Percentiles rank a stretch among this genome's conserved stretches.
Conservation (phyloP, 2,329 filamentous ascomycete species). For the Leptosphaerulina australis region DNA sequence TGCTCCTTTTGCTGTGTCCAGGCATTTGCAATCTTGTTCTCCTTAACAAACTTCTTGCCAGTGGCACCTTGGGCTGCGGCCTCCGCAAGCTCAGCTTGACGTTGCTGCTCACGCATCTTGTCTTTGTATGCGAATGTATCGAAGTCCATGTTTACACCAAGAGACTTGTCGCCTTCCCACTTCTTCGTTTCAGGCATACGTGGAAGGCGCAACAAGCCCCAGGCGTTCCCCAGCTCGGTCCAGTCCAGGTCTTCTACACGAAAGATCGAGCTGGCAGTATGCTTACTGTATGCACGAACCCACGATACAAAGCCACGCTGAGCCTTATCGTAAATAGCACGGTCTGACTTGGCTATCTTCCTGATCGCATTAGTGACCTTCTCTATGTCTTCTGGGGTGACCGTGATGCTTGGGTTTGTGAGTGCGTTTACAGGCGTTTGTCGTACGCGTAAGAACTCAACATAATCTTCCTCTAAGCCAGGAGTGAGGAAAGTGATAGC, state of each 20-base stretch:
- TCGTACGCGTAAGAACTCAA: slow-evolving; percentile 82
- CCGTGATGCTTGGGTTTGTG: slow-evolving; percentile 59
- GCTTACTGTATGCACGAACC: slow-evolving; percentile 89
- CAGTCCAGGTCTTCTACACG: slow-evolving; percentile 81
- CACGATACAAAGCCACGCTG: slow-evolving; percentile 93
- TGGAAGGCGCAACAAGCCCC: slow-evolving; percentile 85
- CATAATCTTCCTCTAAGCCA: slow-evolving; percentile 85
- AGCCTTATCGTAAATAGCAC: slow-evolving; percentile 81
- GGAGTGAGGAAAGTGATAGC: slow-evolving; percentile 85
- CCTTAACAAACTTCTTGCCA: slow-evolving; percentile 32
- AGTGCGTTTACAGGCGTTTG: slow-evolving; percentile 80
- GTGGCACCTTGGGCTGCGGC: slow-evolving; percentile 32
- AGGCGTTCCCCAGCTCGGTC: slow-evolving; percentile 78
- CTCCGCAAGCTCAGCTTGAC: slow-evolving; percentile 45
- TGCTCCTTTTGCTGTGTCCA: slow-evolving; percentile 49
- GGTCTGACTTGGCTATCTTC: slow-evolving; percentile 62
- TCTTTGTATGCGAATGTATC: slow-evolving; percentile 53
- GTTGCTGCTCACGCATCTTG: slow-evolving; percentile 51
- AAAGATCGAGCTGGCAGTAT: slow-evolving; percentile 91
- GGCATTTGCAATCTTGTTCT: slow-evolving; percentile 37
- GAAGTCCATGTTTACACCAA: slow-evolving; percentile 51
- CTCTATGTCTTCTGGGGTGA: slow-evolving; percentile 67
- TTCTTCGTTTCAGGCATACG: slow-evolving; percentile 83
- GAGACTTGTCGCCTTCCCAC: slow-evolving; percentile 52
- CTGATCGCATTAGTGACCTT: slow-evolving; percentile 66